Evolutionary conservation across 2,329 filamentous ascomycete species (phyloP).

Genomic region (Pseudogymnoascus sp.): DNA sequence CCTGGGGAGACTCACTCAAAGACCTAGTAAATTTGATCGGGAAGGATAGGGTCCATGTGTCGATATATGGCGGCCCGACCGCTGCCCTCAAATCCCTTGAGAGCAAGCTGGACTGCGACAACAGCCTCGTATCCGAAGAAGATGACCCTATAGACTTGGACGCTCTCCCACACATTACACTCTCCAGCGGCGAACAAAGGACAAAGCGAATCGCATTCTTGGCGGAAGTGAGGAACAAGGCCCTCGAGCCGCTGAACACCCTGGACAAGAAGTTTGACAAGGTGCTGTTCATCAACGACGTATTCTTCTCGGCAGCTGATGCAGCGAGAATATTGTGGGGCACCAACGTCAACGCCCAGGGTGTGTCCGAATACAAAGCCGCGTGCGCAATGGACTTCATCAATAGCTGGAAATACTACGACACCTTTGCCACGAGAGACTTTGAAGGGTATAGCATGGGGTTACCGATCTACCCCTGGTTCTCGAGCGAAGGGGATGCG

Average conservation of each 20-base stretch:
- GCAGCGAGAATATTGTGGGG: slow-evolving; percentile 53
- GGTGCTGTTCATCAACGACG: slow-evolving; percentile 61
- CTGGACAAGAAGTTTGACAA: slow-evolving; percentile 42
- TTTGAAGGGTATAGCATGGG: slow-evolving; percentile 54
- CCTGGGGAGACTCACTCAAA: slow-evolving; percentile 55
- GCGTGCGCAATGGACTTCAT: slow-evolving; percentile 67
- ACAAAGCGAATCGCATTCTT: slow-evolving; percentile 68
- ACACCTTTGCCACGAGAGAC: slow-evolving; percentile 66
- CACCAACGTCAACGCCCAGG: slow-evolving; percentile 38
- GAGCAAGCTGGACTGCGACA: slow-evolving; percentile 38
- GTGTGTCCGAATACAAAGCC: slow-evolving; percentile 49
- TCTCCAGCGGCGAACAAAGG: slow-evolving; percentile 55
- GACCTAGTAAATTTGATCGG: slow-evolving; percentile 59
- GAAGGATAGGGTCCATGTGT: slow-evolving; percentile 59
- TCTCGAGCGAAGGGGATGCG: slow-evolving; percentile 45
- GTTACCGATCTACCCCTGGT: slow-evolving; percentile 62
- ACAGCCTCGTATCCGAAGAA: slow-evolving; percentile 51
- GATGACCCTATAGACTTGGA: slow-evolving; percentile 44
- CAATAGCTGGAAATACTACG: slow-evolving; percentile 61
- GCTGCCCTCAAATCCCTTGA: slow-evolving; percentile 47
- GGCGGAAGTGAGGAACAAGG: slow-evolving; percentile 64
- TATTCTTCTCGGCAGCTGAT: slow-evolving; percentile 45
- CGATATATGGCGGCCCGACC: slow-evolving; percentile 58
- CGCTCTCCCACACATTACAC: slow-evolving; percentile 49
- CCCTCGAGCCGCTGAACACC: slow-evolving; percentile 53